Conservation (phyloP, 202 grass and related monocot species). For the Carex arenaria region DNA sequence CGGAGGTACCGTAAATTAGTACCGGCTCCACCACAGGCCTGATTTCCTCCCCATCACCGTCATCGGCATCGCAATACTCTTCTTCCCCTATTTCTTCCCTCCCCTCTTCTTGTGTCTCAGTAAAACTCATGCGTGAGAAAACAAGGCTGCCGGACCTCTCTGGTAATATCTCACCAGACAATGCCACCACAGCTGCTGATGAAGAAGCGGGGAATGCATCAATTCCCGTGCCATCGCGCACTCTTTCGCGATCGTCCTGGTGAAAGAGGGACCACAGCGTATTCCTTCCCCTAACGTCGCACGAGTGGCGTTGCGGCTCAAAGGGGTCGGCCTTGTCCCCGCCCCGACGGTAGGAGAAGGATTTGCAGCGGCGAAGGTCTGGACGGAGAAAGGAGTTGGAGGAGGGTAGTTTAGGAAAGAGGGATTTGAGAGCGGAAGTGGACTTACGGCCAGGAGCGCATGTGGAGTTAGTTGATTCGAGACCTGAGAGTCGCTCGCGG, state of each 20-base stretch:
- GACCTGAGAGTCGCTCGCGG: slow-evolving; percentile 79
- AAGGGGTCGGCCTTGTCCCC: slow-evolving; percentile 39
- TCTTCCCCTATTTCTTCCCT: slow-evolving; percentile 34
- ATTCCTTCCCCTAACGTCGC: slow-evolving; percentile 76
- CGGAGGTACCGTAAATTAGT: slow-evolving; percentile 51
- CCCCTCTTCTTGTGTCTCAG: background rate
- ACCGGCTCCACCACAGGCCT: slow-evolving; percentile 47
- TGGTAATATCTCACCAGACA: slow-evolving; percentile 24
- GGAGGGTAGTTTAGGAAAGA: slow-evolving; percentile 60
- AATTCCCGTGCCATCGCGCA: slow-evolving; percentile 44
- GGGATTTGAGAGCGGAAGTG: slow-evolving; percentile 75
- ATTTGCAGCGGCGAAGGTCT: slow-evolving; percentile 80
- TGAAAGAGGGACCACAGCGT: slow-evolving; percentile 91
- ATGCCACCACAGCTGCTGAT: slow-evolving; percentile 27
- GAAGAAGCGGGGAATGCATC: slow-evolving; percentile 57
- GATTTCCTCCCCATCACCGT: slow-evolving; percentile 54
- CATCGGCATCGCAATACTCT: slow-evolving; percentile 48
- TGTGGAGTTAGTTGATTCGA: slow-evolving; percentile 56
- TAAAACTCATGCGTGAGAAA: slow-evolving; percentile 22
- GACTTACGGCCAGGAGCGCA: slow-evolving; percentile 63
- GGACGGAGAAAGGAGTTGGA: slow-evolving; percentile 39
- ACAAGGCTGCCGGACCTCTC: slow-evolving; percentile 22
- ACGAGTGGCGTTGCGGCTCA: slow-evolving; percentile 78
- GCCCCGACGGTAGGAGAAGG: slow-evolving; percentile 67
- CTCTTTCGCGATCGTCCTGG: slow-evolving; percentile 67